Evolutionary conservation across 805 yeast genomes (phyloP), one percentile per base, ranked within the genome.

Genomic region (Priceomyces castillae): DNA sequence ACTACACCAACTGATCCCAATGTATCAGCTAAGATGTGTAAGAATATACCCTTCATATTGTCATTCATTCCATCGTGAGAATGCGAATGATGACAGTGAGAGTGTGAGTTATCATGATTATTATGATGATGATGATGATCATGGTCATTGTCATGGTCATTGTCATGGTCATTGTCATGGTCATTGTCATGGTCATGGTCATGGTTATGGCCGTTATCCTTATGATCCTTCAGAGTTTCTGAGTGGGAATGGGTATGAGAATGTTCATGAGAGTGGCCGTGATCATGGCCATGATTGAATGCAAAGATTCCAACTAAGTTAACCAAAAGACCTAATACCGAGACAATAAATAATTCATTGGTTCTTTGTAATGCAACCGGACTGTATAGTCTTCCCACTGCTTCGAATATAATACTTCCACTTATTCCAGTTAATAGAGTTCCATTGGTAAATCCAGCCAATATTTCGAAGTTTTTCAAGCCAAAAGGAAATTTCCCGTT

Each of bases 1-100:
- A 94, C 90, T 14, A 95, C 99, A 5, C 98, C 98, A 0, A 90
- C 95, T 0, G 98, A 92, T 0, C 99, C 99, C 33, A 94, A 69
- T 0, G 98, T 90, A 56, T 94, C 99, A 0, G 99, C 99, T 36
- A 94, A 60, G 23, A 94, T 86, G 54, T 94, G 99, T 36, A 94
- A 69, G 56, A 94, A 94, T 4, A 94, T 88, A 11, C 99, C 99
- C 45, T 84, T 82, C 95, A 92, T 86, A 61, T 92, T 92, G 51
- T 78, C 82, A 48, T 73, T 75, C 61, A 70, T 58, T 15, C 44
- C 51, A 4, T 41, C 41, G 28, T 47, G 40, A 3, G 44, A n/a
- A 18, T 35, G 40, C 11, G 23, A 9, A 11, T 23, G 20, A 30
- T 30, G 34, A 5, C 18, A 9, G 46, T 46, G 47, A 4, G 50